Evolutionary conservation across 2,329 filamentous ascomycete species (phyloP), one percentile per base, ranked within the genome.

Genomic region (Emmonsiellopsis sp.): DNA sequence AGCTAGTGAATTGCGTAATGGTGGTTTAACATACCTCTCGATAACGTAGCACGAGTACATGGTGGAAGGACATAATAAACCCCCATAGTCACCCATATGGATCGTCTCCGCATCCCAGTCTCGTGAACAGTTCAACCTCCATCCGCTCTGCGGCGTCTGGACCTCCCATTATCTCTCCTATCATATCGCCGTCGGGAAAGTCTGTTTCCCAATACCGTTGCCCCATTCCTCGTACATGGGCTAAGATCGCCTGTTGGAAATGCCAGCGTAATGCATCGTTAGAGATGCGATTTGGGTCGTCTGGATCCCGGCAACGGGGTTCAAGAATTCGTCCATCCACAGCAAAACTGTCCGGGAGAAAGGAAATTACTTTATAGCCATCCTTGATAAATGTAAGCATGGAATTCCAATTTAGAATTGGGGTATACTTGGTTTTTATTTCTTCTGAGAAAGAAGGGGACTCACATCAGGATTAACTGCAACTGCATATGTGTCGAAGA

Each of bases 261-360:
- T 61, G 59, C 59, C 59, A 61, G 20, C 57, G 37, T 30, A 61
- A 44, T n/a, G 61, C 42, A 26, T 55, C 51, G 50, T 56, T 49
- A 7, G 46, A 54, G 13, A 54, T 52, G 32, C 50, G 50, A 43
- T 56, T 13, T 8, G 54, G 51, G 41, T 57, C 49, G n/a, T 56
- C 31, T 15, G 38, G 43, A 35, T 54, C 30, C 7, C 54, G 43
- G 44, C 54, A 57, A 26, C 47, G 49, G 32, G 37, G 49, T 44
- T 59, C 55, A 15, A 59, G 56, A 13, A 35, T 40, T 41, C 35
- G 13, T 7, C 56, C 56, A 20, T 55, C 55, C 45, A 35, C 11
- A 1, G 16, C 45, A 20, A 48, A 48, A 10, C 13, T 13, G 57
- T 54, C 47, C 2, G 32, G 47, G 5, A 10, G 2, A 46, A 55